Base-by-base conservation (phyloP, 2,329 filamentous ascomycete species). In the Aurifilum marmelostoma region DNA sequence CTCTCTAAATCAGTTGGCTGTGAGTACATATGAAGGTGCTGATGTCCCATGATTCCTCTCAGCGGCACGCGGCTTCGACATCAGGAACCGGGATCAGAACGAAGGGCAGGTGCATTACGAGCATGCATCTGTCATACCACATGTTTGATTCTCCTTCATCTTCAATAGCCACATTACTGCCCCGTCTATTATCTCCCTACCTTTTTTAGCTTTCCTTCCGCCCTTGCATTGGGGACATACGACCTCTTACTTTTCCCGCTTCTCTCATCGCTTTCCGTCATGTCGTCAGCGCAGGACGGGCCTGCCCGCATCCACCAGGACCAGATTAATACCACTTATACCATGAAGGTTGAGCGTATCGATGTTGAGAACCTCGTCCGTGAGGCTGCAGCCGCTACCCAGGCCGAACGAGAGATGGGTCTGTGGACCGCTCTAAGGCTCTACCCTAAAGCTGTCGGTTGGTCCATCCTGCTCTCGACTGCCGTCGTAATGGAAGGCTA, bases 361-460 rank as follows among this genome's bases (percentile, higher is more conserved):
- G 27, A 56, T 18, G 24, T 29, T 18, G 52, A 29, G 27, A 32
- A 32, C 52, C 24, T 56, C 24, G 14, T 56, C 1, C 52, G 52
- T 9, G 52, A 29, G 27, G 52, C 52, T 16, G 52, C 52, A 16
- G 52, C 52, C 2, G 79, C 73, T 86, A 87, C 1, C 82, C 79
- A 75, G 82, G 87, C 69, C 9, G 84, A 90, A 89, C 60, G 88
- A 86, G 21, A 80, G 80, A 58, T 87, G 83, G 74, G 87, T 86
- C 61, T 84, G 82, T 80, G 89, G 89, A 70, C 82, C 85, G 52
- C 52, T 12, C 18, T 87, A 83, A 2, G 87, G 86, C 69, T 88
- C 89, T 65, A 89, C 82, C 75, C 87, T 83, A 63, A 64, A 43
- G 69, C 72, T 24, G 66, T 72, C 18, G 60, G 68, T 60, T 73